phyloP scores from a whole-genome alignment of 345 rosid species.

The Eucalyptus regnans region DNA sequence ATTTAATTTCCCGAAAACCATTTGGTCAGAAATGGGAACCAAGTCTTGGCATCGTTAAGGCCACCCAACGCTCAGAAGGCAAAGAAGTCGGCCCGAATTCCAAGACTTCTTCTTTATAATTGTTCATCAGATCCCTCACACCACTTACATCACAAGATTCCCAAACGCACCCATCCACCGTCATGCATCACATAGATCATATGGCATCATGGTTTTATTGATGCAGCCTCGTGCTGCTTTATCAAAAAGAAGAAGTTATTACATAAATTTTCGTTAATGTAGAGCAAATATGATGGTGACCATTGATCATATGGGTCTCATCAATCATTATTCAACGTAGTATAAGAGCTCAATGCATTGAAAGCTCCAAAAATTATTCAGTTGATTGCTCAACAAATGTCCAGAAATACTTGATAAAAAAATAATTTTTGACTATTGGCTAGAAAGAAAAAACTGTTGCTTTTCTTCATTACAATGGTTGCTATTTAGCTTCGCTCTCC shows the following conservation, averaged over 20 bases:
- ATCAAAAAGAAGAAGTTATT: not conserved
- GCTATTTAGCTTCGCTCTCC: no score
- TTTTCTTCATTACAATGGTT: no score
- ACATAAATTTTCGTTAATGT: not conserved
- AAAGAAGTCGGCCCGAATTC: no score
- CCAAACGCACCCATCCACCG: not conserved
- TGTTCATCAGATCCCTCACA: not conserved
- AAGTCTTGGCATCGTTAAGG: not conserved
- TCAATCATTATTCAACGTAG: not conserved
- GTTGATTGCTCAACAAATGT: no score
- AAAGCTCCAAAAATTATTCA: not conserved
- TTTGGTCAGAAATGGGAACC: accelerated
- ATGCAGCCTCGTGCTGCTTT: not conserved
- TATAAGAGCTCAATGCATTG: not conserved
- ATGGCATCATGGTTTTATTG: not conserved
- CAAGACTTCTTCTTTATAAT: no score
- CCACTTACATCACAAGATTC: not conserved
- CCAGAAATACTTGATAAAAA: no score
- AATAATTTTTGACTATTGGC: no score
- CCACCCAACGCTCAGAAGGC: not conserved
- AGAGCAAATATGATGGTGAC: accelerated
- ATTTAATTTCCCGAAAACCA: not conserved
- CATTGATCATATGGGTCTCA: not conserved
- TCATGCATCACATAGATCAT: not conserved
- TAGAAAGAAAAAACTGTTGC: no score